Percentiles rank a stretch among this genome's conserved stretches.
Conservation (phyloP, 306 rosid genomes). For the Cicer judaicum region DNA sequence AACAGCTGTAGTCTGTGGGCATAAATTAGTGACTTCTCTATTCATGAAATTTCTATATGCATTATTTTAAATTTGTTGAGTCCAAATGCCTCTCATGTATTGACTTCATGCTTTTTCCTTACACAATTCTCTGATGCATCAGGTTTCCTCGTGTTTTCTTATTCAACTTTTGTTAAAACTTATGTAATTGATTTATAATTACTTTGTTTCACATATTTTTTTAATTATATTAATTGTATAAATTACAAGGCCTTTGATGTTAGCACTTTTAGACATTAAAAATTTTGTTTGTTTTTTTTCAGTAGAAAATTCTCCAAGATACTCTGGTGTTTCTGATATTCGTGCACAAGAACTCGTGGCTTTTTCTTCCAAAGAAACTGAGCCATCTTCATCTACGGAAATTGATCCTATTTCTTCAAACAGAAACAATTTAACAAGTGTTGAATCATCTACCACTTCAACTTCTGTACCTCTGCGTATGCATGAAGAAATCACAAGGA, state of each 20-base stretch:
- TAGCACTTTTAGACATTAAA: slow-evolving; percentile 27
- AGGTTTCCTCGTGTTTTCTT: slow-evolving; percentile 18
- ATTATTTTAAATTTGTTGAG: slow-evolving; percentile 30
- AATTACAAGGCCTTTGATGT: slow-evolving; percentile 34
- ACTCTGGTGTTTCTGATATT: slow-evolving; percentile 46
- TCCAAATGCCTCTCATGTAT: slow-evolving; percentile 29
- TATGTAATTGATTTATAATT: slow-evolving; percentile 4
- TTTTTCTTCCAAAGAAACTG: slow-evolving; percentile 50
- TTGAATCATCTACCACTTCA: slow-evolving; percentile 54
- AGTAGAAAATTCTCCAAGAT: slow-evolving; percentile 65
- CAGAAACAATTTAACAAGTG: slow-evolving; percentile 42
- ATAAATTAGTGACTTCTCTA: not conserved
- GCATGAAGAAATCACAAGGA: slow-evolving; percentile 46
- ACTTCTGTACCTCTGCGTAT: slow-evolving; percentile 44
- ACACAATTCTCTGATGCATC: slow-evolving; percentile 21
- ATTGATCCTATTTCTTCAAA: slow-evolving; percentile 47
- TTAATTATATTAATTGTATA: slow-evolving; percentile 3
- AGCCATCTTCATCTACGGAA: slow-evolving; percentile 47
- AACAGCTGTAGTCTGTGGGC: not conserved
- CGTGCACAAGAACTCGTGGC: slow-evolving; percentile 52
- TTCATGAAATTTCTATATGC: slow-evolving; percentile 10
- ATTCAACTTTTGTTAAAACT: not conserved
- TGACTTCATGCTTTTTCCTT: slow-evolving; percentile 30
- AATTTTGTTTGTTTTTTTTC: slow-evolving; percentile 46
- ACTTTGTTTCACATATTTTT: slow-evolving; percentile 35